Conservation (phyloP, 2,329 filamentous ascomycete species). For the Aspergillus intermedius region DNA sequence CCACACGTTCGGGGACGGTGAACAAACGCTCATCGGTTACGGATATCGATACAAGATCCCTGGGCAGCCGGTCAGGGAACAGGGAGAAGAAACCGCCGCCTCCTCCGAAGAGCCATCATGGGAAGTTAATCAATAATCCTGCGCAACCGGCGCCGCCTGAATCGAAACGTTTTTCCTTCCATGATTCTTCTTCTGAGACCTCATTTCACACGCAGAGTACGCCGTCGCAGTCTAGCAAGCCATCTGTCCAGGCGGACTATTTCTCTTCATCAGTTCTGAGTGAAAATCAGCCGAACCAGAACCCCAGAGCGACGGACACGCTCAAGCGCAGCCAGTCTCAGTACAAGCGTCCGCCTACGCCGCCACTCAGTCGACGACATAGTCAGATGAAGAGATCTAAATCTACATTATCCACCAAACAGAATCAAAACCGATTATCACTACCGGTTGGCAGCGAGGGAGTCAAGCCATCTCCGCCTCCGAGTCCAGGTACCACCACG, state of each 20-base stretch:
- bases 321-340: constrained; percentile 28
- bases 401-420: constrained; percentile 25
- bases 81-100: constrained; percentile 60
- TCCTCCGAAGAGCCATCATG: constrained; percentile 70
- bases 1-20: constrained; percentile 44
- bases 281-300: constrained; percentile 5
- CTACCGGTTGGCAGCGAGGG: constrained; percentile 43
- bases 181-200: constrained; percentile 17
- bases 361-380: constrained; percentile 44
- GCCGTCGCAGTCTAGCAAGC: constrained; percentile 16
- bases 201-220: constrained; percentile 9
- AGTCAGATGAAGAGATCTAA: constrained; percentile 39
- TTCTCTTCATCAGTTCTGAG: constrained; percentile 15
- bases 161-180: constrained; percentile 20
- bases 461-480: constrained; percentile 24
- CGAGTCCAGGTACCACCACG: constrained; percentile 25
- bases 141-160: constrained; percentile 18
- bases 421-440: constrained; percentile 25
- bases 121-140: constrained; percentile 58
- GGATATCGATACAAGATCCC: constrained; percentile 41
- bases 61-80: constrained; percentile 22
- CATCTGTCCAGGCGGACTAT: constrained; percentile 48
- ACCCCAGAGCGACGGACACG: constrained; percentile 11
- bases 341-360: constrained; percentile 41
- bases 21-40: constrained; percentile 51